phyloP scores from a whole-genome alignment of 2,329 filamentous ascomycete species.

The Kalmusia sp. region DNA sequence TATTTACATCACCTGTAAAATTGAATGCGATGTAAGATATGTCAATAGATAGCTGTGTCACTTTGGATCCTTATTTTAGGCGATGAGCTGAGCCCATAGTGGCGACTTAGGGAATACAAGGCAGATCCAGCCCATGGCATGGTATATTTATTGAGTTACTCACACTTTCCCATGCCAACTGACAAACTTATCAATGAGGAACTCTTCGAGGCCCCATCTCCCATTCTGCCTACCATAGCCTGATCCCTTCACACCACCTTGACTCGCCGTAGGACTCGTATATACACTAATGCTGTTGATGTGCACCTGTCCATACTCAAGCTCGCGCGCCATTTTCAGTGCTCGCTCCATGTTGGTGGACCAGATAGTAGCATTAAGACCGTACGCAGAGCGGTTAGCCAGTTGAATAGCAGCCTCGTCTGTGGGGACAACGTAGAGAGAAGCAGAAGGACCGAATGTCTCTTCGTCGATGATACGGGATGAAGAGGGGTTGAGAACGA shows the following conservation, averaged over 20 bases:
- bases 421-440: slow-evolving; percentile 67
- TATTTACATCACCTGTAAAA: too few relatives aligned
- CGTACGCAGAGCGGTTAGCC: slow-evolving; percentile 84
- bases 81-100: too few relatives aligned
- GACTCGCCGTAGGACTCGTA: slow-evolving; percentile 51
- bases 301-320: slow-evolving; percentile 57
- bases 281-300: slow-evolving; percentile 57
- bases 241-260: slow-evolving; percentile 55
- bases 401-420: slow-evolving; percentile 75
- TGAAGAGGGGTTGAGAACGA: slow-evolving; percentile 44
- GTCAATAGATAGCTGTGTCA: too few relatives aligned
- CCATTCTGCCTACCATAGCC: slow-evolving; percentile 55
- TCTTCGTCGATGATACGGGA: slow-evolving; percentile 79
- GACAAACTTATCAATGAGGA: slow-evolving; percentile 47
- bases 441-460: slow-evolving; percentile 77
- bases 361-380: slow-evolving; percentile 74
- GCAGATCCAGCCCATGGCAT: too few relatives aligned
- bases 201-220: slow-evolving; percentile 52
- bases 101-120: too few relatives aligned
- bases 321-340: slow-evolving; percentile 45
- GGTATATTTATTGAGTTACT: not conserved
- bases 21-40: too few relatives aligned
- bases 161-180: slow-evolving; percentile 34
- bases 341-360: slow-evolving; percentile 65
- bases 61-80: too few relatives aligned